phyloP scores from a whole-genome alignment of 441 rosid species.

The Adansonia rubrostipa region DNA sequence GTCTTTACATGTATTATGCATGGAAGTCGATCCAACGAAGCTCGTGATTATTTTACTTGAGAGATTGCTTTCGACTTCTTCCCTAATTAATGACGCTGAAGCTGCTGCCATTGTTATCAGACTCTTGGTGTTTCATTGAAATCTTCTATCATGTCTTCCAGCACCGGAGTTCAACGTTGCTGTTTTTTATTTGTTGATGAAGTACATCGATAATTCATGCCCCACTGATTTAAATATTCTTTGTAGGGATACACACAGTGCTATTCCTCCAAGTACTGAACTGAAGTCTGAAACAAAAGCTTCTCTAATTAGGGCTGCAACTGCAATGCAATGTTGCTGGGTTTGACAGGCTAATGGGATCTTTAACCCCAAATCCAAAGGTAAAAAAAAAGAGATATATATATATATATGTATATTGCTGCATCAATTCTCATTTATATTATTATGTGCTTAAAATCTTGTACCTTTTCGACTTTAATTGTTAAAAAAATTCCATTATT shows the following conservation, averaged over 20 bases:
- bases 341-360: constrained; percentile 25
- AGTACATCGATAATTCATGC: constrained; percentile 25
- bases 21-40: constrained; percentile 43
- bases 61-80: constrained; percentile 11
- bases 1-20: constrained; percentile 98
- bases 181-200: constrained; percentile 24
- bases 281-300: constrained; percentile 5
- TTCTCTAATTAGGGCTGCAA: constrained; percentile 15
- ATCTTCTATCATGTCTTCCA: constrained; percentile 21
- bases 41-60: constrained; percentile 18
- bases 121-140: constrained; percentile 26
- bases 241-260: constrained; percentile 42
- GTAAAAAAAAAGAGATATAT: not conserved
- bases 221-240: constrained; percentile 46
- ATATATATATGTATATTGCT: not conserved
- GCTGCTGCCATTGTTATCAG: constrained; percentile 11
- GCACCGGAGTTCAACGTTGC: constrained; percentile 22
- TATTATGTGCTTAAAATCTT: constrained; percentile 26
- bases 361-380: constrained; percentile 23
- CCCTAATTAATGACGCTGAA: constrained; percentile 25
- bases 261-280: constrained; percentile 18
- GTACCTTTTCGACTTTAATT: constrained; percentile 37
- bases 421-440: constrained; percentile 42
- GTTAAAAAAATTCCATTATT: not conserved
- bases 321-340: constrained; percentile 19